Evolutionary conservation across 257 asterid species (phyloP), one percentile per base, ranked within the genome.

Genomic region (Solanum arcanum): DNA sequence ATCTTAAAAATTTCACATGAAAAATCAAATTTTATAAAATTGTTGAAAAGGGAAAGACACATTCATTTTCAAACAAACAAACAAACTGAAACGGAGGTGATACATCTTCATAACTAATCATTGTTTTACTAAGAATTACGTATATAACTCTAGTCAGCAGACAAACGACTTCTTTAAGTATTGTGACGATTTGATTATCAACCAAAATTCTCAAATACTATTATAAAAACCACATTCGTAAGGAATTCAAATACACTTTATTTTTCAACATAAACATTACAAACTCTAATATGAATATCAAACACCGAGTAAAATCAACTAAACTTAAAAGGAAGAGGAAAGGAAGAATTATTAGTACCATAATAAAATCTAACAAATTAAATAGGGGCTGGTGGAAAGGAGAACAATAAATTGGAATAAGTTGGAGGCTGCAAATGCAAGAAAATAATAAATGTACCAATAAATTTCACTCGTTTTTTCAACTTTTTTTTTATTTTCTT

Each of bases 381-480:
- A 80, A 47, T 18, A 20, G 44, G 41, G 29, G 44, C 85, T 5
- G 85, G 69, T 81, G 85, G 85, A 81, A 81, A 81, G 85, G 69
- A 81, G 31, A 29, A 81, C 69, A 81, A 29, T 81, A 81, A 81
- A 81, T 81, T 49, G 29, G 85, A 49, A 81, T 27, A 81, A 49
- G 85, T 81, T 81, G 85, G 85, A 23, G 85, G 85, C 85, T 81
- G 37, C 69, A 49, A 81, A 49, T 81, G 85, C 85, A 81, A 81
- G 59, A 25, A 4, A 23, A 49, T 81, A 81, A 81, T 81, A 81
- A 81, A 81, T 81, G 69, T 49, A 20, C 16, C 69, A 92, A 56
- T 94, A 90, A 94, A 92, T 92, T 92, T 90, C 92, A 94, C 96
- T 88, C 96, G 96, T 88, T 92, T 94, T 92, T 92, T n/a, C 68